Base-by-base conservation (phyloP, 2,329 filamentous ascomycete genomes). In the Aspergillus pseudoterreus region DNA sequence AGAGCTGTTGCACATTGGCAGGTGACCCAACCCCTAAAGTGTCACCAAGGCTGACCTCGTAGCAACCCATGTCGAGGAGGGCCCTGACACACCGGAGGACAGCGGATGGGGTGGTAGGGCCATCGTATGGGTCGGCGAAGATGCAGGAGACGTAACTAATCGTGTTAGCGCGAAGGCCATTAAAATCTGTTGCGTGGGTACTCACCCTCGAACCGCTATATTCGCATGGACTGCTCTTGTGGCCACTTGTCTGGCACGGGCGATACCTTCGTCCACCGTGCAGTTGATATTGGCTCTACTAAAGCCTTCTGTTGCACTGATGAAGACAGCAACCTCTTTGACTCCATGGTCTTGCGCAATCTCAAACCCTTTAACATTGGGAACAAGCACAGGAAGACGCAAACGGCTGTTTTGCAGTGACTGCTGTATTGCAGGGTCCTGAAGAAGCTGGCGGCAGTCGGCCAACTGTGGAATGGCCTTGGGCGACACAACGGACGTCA, bases 31-130 rank as follows among this genome's bases (percentile, higher is more conserved):
- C 91, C 15, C 92, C 92, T 0, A 91, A 92, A 0, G 92, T 96
- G 65, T 96, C 92, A 6, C 90, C 91, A 0, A 96, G 81, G 1
- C 88, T 88, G 59, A 96, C 91, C 76, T 96, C 90, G 65, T 95
- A 90, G 17, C 90, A 92, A 17, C 92, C 92, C 78, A 92, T 88
- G 64, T 92, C 88, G 1, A 96, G 78, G 45, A 96, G 73, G 63
- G 77, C 84, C 54, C 77, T 75, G 63, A 53, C 80, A 55, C 50
- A 78, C 64, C 21, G 76, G 68, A 82, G 76, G 9, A 74, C 74
- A 44, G 78, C 75, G 0, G 76, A 71, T 44, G 76, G 73, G 0
- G 77, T 70, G 17, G 81, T 75, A 1, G 79, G 78, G 1, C 81
- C 81, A 59, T 82, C 78, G 56, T 78, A 75, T 2, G 74, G 74